These are phyloP conservation scores for Poteriospumella lacustris DNA, from an alignment of 108 stramenopile species.

Conservation along the genomic window DNA sequence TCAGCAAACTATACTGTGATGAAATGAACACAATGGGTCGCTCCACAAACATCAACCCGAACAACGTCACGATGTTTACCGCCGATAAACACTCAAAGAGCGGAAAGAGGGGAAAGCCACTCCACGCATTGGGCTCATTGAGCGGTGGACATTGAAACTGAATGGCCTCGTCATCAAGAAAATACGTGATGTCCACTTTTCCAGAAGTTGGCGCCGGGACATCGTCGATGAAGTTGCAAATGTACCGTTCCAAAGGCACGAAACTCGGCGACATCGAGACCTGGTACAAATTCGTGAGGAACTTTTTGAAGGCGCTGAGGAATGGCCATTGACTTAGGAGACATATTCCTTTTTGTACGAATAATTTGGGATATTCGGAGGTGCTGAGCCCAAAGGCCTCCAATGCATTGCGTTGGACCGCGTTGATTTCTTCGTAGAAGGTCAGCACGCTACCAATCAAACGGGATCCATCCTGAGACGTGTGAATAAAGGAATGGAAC, in stretches of 20 bases:
- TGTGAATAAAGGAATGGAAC: conserved; percentile 27
- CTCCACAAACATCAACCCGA: conserved; percentile 40
- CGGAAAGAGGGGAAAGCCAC: conserved; percentile 40
- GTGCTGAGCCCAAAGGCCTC: background rate
- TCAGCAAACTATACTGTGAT: conserved; percentile 46
- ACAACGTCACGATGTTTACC: conserved; percentile 39
- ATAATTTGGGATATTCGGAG: background rate
- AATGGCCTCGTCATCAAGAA: conserved; percentile 42
- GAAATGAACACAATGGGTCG: conserved; percentile 42
- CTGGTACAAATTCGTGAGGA: background rate
- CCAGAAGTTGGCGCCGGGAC: conserved; percentile 44
- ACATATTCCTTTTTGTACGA: background rate
- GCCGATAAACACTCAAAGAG: conserved; percentile 47
- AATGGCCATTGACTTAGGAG: conserved; percentile 22
- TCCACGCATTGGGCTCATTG: conserved; percentile 46
- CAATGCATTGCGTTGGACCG: background rate
- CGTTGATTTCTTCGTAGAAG: conserved; percentile 4
- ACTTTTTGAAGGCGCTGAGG: background rate
- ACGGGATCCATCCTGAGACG: background rate
- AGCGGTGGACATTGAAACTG: conserved; percentile 46
- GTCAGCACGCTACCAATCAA: conserved; percentile 13
- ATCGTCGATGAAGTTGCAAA: conserved; percentile 48
- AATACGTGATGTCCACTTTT: conserved; percentile 40
- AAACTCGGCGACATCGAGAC: background rate
- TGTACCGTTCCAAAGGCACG: conserved; percentile 48